Evolutionary conservation across 352 stramenopile genomes (phyloP).

Genomic region (Pythium coloratum): DNA sequence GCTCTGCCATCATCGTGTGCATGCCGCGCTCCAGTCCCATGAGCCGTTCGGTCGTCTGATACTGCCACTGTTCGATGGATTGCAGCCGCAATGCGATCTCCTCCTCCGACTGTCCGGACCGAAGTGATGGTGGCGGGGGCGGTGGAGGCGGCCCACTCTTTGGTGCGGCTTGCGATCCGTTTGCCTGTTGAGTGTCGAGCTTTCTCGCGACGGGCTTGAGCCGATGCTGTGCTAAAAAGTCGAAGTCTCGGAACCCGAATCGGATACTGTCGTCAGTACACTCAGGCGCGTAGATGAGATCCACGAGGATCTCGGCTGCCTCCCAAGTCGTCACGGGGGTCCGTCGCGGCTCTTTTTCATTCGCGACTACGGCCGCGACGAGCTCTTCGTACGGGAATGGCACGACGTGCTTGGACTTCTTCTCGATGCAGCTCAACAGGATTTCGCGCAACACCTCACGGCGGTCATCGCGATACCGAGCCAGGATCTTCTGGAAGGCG

Average conservation of each 20-base stretch:
- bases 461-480: constrained; percentile 28
- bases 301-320: constrained; percentile 17
- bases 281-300: constrained; percentile 17
- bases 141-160: neutral
- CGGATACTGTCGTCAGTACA: constrained; percentile 17
- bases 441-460: constrained; percentile 23
- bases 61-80: constrained; percentile 17
- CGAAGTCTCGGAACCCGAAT: constrained; percentile 27
- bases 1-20: constrained; percentile 8
- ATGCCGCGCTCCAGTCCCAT: constrained; percentile 8
- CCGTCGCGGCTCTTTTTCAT: neutral
- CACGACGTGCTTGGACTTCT: constrained; percentile 15
- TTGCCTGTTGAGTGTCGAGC: neutral
- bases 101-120: neutral
- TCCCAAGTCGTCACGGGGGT: constrained; percentile 15
- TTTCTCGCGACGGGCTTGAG: constrained; percentile 8
- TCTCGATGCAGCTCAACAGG: constrained; percentile 22
- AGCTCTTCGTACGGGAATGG: constrained; percentile 28
- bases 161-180: neutral
- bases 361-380: neutral
- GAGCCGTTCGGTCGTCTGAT: constrained; percentile 7
- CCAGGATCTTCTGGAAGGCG: constrained; percentile 25
- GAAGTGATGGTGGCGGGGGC: neutral
- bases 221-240: constrained; percentile 14
- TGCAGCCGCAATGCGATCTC: constrained; percentile 9